phyloP scores from a whole-genome alignment of 202 grass and related monocot species.

The Sporobolus alterniflorus region DNA sequence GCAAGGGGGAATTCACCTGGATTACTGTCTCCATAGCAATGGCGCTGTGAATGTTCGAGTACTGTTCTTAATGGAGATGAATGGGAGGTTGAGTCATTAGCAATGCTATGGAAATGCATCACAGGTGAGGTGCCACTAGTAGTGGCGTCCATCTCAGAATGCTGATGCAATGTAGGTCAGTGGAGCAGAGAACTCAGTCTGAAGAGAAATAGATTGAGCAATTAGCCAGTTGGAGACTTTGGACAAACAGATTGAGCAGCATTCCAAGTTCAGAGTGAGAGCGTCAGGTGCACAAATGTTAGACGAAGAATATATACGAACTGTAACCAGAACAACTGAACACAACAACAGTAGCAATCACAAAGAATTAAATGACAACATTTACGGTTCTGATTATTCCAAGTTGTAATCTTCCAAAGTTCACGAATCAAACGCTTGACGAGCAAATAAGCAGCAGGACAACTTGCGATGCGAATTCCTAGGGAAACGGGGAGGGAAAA shows the following conservation, averaged over 20 bases:
- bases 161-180: conserved; percentile 34
- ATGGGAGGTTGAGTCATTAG: conserved; percentile 40
- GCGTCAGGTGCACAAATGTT: neutral
- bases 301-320: neutral
- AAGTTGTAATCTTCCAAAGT: neutral
- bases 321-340: neutral
- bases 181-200: conserved; percentile 20
- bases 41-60: conserved; percentile 37
- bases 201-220: conserved; percentile 8
- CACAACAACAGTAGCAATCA: neutral
- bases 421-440: neutral
- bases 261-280: neutral
- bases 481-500: neutral
- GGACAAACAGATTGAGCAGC: neutral
- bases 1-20: conserved; percentile 62
- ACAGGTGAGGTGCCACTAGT: conserved; percentile 34
- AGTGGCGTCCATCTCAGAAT: conserved; percentile 53
- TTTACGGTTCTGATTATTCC: neutral
- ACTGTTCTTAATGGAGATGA: conserved; percentile 24
- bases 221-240: neutral
- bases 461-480: neutral
- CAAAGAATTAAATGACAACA: neutral
- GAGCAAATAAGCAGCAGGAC: neutral
- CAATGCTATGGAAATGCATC: conserved; percentile 50
- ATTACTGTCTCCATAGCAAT: conserved; percentile 47